These are phyloP conservation scores for Crinitomyces ghanaensis DNA, from an alignment of 805 yeast species.

Conservation along the genomic window DNA sequence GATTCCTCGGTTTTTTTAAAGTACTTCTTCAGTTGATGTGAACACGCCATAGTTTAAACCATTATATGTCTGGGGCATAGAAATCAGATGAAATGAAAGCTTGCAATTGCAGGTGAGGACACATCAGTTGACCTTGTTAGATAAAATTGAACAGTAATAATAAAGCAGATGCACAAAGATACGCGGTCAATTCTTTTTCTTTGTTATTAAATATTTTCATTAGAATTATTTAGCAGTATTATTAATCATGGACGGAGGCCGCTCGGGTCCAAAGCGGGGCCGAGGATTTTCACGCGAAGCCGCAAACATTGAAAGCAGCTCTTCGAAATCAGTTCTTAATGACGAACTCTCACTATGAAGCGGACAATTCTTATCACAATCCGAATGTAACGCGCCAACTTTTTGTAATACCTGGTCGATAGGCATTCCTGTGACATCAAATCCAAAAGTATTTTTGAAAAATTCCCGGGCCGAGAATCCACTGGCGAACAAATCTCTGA, in stretches of 20 bases:
- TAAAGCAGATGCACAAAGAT: neutral
- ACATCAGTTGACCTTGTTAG: neutral
- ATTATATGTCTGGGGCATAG: too few species aligned
- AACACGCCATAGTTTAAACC: too few species aligned
- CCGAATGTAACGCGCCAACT: constrained; percentile 1
- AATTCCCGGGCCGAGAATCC: constrained; percentile 5
- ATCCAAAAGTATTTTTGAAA: constrained; percentile 7
- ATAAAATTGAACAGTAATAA: neutral
- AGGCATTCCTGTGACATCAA: constrained; percentile 9
- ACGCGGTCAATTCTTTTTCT: neutral
- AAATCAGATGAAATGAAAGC: too few species aligned
- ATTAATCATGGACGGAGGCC: constrained; percentile 6
- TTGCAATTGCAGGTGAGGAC: neutral
- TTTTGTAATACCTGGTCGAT: constrained; percentile 3
- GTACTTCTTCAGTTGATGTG: too few species aligned
- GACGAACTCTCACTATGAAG: constrained; percentile 1
- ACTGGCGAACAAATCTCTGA: too few species aligned
- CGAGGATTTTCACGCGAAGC: constrained; percentile 1
- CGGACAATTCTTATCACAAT: constrained; percentile 4
- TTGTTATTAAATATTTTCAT: neutral
- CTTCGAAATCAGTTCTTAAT: neutral
- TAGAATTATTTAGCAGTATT: neutral
- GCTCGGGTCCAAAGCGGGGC: constrained; percentile 9
- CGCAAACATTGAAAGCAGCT: neutral
- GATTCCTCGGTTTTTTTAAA: too few species aligned